Evolutionary conservation across 768 basidiomycete species (phyloP).

Genomic region (Lactarius pseudohatsudake): DNA sequence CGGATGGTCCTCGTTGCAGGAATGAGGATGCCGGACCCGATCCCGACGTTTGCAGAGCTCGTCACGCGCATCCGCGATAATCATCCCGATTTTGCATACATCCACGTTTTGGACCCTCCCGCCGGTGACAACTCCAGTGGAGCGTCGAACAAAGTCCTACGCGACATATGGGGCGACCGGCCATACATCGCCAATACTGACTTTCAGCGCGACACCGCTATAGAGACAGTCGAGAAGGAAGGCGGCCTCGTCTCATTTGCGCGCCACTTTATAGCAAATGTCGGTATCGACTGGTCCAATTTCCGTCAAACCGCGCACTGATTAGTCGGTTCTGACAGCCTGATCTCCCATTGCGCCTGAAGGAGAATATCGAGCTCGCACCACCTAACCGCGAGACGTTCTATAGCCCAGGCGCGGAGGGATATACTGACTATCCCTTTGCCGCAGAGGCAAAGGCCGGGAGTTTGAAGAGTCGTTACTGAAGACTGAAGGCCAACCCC

Average conservation of each 20-base stretch:
- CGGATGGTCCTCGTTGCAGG: background rate
- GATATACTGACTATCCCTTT: conserved; percentile 30
- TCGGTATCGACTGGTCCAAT: background rate
- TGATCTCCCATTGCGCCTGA: conserved; percentile 27
- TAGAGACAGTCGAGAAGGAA: conserved; percentile 19
- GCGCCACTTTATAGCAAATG: conserved; percentile 21
- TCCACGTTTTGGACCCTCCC: conserved; percentile 37
- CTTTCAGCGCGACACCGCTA: conserved; percentile 31
- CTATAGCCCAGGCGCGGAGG: conserved; percentile 8
- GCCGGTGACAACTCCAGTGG: background rate
- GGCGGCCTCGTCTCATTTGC: conserved; percentile 25
- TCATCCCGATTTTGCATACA: conserved; percentile 27
- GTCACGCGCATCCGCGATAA: conserved; percentile 31
- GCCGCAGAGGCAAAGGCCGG: background rate
- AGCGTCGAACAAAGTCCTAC: conserved; percentile 31
- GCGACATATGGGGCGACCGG: conserved; percentile 31
- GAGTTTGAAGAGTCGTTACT: background rate
- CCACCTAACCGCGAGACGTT: background rate
- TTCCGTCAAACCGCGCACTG: background rate
- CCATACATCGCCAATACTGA: conserved; percentile 32
- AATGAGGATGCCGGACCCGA: conserved; percentile 30
- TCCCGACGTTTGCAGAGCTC: conserved; percentile 35
- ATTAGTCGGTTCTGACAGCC: conserved; percentile 15
- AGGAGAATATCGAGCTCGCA: background rate
- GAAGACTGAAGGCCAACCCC: background rate